Base-by-base conservation (phyloP, 805 yeast genomes). In the Candida easanensis region DNA sequence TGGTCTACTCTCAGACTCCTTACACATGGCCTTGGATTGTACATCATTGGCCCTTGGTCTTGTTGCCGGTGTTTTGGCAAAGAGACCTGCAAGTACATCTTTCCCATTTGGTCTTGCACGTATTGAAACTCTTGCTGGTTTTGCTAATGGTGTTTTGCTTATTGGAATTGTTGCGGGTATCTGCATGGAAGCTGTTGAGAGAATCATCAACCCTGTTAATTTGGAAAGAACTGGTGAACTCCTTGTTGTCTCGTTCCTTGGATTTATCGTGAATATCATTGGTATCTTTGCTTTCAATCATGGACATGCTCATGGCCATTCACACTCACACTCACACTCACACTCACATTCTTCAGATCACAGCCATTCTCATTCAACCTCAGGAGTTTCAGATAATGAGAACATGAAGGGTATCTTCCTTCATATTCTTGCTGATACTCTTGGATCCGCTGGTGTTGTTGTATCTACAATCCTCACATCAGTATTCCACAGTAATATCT, bases 401-500 rank as follows among this genome's bases (percentile, higher is more conserved):
- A 91, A 91, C 61, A 86, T 91, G 95, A 81, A 84, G 45, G 99
- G 99, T 13, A 88, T 93, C 5, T 93, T 93, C 57, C 68, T 93
- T 35, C 99, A 93, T 55, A 86, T 93, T 23, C 61, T 93, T 35
- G 99, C 99, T 0, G 99, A 93, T 57, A 90, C 98, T 0, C 68
- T 93, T 32, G 99, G 99, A 0, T 91, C 98, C 0, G 95, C 90
- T 0, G 98, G 98, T 6, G 99, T 95, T 15, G 90, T 93, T n/a
- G 63, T 88, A 1, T 89, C 97, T 0, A 91, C 99, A 0, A 42
- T 88, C 5, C 65, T 93, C 31, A 85, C 91, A 8, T 79, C 82
- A 45, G 56, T 80, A 26, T 82, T 85, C 61, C 65, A 75, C 9
- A 78, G 79, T 15, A 76, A 80, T 42, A 83, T 96, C 1, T 84